Evolutionary conservation across 2,329 filamentous ascomycete species (phyloP), one percentile per base, ranked within the genome.

Genomic region (Phyllosticta citriasiana): DNA sequence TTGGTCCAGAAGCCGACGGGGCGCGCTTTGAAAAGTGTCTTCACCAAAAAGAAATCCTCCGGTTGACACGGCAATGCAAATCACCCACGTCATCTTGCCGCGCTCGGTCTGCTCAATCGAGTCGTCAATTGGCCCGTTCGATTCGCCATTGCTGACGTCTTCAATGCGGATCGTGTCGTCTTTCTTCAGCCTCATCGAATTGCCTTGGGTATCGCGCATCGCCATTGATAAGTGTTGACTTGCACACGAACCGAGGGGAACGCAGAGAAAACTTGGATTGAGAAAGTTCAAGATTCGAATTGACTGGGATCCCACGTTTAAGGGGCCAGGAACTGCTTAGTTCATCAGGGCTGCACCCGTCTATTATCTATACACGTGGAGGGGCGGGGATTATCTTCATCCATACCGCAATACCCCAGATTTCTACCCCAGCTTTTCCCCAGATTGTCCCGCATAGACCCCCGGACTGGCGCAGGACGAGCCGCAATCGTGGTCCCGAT

Each of bases 21-120:
- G 7, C n/a, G 40, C 2, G 14, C 6, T 19, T 47, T 14, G 9
- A 6, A 19, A 4, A 19, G 1, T n/a, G 12, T 47, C 5, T 52
- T 51, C 3, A 55, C 66, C 66, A 55, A 66, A 67, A 4, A 65
- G 60, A 25, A 65, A 62, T 54, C 65, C 65, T 47, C 64, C 64
- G 14, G 64, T 64, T 10, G 65, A 63, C 14, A 63, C 63, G n/a
- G 64, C 62, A 30, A 62, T 53, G 10, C 64, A 62, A 54, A 60
- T 63, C 12, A 63, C 55, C 64, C 63, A 66, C 4, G 63, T 59
- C 56, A 60, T 63, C 25, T 60, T 62, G 35, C 61, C 62, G 16
- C 62, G 61, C 55, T 65, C 63, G 52, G 64, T 65, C 47, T 65
- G 62, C 55, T 66, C 64, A 19, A 66, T 65, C 14, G 62, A 63